phyloP scores from a whole-genome alignment of 208 protist genomes.

The Blechomonas ayalai region DNA sequence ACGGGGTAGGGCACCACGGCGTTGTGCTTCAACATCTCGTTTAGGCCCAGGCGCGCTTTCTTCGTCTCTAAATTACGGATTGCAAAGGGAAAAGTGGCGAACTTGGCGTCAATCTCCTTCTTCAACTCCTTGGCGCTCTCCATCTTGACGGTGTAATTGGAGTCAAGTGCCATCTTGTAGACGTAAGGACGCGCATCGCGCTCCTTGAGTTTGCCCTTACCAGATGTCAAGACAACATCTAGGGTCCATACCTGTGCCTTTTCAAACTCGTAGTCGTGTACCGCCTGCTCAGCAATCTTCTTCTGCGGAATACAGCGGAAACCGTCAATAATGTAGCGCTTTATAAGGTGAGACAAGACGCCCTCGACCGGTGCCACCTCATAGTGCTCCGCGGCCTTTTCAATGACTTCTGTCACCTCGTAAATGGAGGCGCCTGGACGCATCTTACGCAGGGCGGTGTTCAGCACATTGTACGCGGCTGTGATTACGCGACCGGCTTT shows the following conservation, averaged over 20 bases:
- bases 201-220: slow-evolving; percentile 90
- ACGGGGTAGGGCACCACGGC: slow-evolving; percentile 96
- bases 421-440: slow-evolving; percentile 78
- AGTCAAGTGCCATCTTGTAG: slow-evolving; percentile 95
- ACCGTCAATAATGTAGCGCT: slow-evolving; percentile 97
- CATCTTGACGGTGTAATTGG: slow-evolving; percentile 96
- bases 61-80: slow-evolving; percentile 92
- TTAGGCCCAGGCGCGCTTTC: slow-evolving; percentile 91
- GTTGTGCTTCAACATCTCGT: slow-evolving; percentile 94
- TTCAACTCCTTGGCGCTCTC: slow-evolving; percentile 94
- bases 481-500: slow-evolving; percentile 91
- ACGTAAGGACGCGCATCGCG: slow-evolving; percentile 81
- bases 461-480: slow-evolving; percentile 92
- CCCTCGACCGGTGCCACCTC: slow-evolving; percentile 93
- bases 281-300: slow-evolving; percentile 87
- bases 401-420: slow-evolving; percentile 93
- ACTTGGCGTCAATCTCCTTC: slow-evolving; percentile 93
- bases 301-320: slow-evolving; percentile 94
- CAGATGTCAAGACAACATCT: slow-evolving; percentile 85
- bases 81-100: slow-evolving; percentile 94
- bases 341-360: slow-evolving; percentile 97
- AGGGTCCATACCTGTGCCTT: slow-evolving; percentile 90
- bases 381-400: slow-evolving; percentile 93
- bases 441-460: slow-evolving; percentile 89
- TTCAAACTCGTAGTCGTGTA: slow-evolving; percentile 92